A percentile compares a stretch with the other conserved stretches of the same genome.
Evolutionary conservation across 2,329 filamentous ascomycete species (phyloP).

Genomic region (Colletotrichum sp.): DNA sequence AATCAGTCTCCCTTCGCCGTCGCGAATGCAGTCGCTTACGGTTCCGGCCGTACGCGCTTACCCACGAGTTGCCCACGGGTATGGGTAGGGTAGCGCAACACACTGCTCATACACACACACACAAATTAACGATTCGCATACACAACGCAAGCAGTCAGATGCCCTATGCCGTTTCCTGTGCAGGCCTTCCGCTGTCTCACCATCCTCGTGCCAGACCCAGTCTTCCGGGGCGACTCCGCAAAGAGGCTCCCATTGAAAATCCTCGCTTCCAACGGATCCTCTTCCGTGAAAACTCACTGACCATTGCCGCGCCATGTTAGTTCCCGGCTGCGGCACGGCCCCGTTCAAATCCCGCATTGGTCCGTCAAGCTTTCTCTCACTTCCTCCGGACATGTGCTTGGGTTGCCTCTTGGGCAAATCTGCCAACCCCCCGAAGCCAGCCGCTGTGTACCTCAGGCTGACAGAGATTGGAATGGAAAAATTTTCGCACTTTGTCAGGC

Average conservation of each 20-base stretch:
- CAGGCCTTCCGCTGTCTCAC: neutral
- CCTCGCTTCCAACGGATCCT: neutral
- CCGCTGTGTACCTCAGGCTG: neutral
- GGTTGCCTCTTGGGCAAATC: neutral
- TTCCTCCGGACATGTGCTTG: neutral
- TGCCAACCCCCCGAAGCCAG: neutral
- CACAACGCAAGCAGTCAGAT: constrained; percentile 12
- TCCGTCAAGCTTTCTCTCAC: neutral
- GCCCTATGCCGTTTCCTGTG: neutral
- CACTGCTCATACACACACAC: neutral
- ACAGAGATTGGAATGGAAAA: neutral
- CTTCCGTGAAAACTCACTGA: neutral
- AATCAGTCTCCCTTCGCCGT: neutral
- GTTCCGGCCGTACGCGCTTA: neutral
- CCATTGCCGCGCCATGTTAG: neutral
- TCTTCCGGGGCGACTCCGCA: constrained; percentile 11
- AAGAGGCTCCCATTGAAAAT: neutral
- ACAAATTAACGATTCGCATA: neutral
- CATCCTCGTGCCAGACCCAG: constrained; percentile 2
- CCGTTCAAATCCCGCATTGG: constrained; percentile 11
- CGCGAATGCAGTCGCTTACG: neutral
- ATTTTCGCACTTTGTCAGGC: neutral
- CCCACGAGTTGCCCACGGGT: neutral
- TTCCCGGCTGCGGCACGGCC: constrained; percentile 10
- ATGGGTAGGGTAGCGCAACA: neutral